phyloP scores from a whole-genome alignment of 495 filamentous ascomycete species.

The Aspergillus sclerotiicarbonarius region DNA sequence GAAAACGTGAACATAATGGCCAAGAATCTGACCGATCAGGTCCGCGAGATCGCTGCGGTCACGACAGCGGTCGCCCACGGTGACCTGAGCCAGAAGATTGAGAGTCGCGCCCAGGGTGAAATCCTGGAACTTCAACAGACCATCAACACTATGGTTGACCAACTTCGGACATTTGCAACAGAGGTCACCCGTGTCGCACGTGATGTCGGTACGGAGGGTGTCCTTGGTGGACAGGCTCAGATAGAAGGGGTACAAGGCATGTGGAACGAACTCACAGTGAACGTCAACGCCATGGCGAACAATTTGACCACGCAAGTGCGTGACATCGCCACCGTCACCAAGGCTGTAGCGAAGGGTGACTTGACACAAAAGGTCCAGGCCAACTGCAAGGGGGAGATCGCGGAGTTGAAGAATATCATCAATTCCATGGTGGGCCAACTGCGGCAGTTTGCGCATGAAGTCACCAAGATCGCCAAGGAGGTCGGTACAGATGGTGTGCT shows the following conservation, averaged over 20 bases:
- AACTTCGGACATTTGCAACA: constrained; percentile 92
- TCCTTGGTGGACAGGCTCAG: constrained; percentile 93
- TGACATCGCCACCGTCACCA: constrained; percentile 98
- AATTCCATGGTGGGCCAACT: constrained; percentile 99
- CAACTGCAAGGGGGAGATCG: constrained; percentile 93
- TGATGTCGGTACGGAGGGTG: constrained; percentile 96
- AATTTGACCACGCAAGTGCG: constrained; percentile 97
- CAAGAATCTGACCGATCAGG: constrained; percentile 76
- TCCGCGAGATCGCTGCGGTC: constrained; percentile 95
- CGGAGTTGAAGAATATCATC: constrained; percentile 94
- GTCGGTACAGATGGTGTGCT: constrained; percentile 96
- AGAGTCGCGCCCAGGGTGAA: constrained; percentile 90
- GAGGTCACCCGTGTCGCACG: constrained; percentile 95
- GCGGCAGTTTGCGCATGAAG: constrained; percentile 94
- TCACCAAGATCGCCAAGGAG: constrained; percentile 95
- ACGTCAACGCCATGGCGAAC: constrained; percentile 98
- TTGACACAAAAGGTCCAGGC: constrained; percentile 96
- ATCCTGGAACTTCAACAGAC: constrained; percentile 96
- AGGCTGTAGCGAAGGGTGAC: constrained; percentile 93
- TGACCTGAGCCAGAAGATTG: constrained; percentile 94
- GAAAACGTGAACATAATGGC: constrained; percentile 99
- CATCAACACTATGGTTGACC: constrained; percentile 99
- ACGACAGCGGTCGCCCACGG: constrained; percentile 96
- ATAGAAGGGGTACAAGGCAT: constrained; percentile 82
- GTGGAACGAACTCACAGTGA: constrained; percentile 98